Conservation (phyloP, 805 yeast genomes). For the Candida oleophila region DNA sequence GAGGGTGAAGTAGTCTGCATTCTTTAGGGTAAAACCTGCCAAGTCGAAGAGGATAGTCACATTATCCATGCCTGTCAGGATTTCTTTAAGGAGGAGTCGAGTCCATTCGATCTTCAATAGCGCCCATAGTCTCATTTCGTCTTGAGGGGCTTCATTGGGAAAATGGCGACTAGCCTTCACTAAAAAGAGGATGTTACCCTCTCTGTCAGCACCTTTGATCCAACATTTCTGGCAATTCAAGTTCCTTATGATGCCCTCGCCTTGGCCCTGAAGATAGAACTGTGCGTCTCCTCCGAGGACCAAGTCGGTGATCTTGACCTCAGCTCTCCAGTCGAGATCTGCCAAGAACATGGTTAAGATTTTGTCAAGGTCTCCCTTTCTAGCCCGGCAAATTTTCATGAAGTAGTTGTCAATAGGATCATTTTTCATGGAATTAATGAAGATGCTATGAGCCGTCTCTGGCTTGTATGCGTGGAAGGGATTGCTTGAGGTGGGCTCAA, state of each 20-base stretch:
- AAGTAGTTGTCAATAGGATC: conserved; percentile 76
- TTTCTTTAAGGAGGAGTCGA: conserved; percentile 65
- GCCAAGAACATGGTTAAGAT: conserved; percentile 64
- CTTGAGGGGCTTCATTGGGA: conserved; percentile 41
- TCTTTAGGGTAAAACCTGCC: conserved; percentile 73
- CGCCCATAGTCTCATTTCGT: conserved; percentile 69
- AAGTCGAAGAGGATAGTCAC: conserved; percentile 78
- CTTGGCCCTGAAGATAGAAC: conserved; percentile 36
- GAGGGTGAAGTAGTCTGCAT: conserved; percentile 88
- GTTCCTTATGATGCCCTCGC: conserved; percentile 46
- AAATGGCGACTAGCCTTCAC: conserved; percentile 71
- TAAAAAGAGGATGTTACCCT: conserved; percentile 70
- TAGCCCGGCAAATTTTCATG: conserved; percentile 72
- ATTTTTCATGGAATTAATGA: conserved; percentile 29
- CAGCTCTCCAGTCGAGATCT: conserved; percentile 72
- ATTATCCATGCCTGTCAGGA: conserved; percentile 66
- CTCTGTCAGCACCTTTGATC: conserved; percentile 64
- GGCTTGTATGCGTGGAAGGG: conserved; percentile 54
- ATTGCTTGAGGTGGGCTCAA: conserved; percentile 20
- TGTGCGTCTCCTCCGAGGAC: conserved; percentile 63
- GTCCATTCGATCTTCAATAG: conserved; percentile 70
- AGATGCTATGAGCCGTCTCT: conserved; percentile 48
- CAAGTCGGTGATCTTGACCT: conserved; percentile 54
- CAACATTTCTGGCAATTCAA: conserved; percentile 62
- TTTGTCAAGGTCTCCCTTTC: conserved; percentile 72